Percentiles rank a stretch among this genome's conserved stretches.
Conservation (phyloP, 352 stramenopile genomes). For the Pythium angustatum region DNA sequence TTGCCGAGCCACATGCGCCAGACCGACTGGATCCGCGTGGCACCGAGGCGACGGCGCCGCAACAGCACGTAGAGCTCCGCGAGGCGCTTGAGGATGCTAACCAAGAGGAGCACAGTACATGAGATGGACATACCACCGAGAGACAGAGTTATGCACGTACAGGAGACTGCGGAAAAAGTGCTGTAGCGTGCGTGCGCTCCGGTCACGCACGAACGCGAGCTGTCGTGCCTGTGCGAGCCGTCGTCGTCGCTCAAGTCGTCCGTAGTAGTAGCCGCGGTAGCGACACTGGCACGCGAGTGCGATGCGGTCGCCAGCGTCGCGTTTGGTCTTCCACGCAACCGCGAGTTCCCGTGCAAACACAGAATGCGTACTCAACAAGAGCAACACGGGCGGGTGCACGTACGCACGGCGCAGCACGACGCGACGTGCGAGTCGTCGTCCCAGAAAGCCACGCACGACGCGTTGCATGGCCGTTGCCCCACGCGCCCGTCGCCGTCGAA, state of each 20-base stretch:
- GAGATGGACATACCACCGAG: not conserved
- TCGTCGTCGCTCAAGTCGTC: conserved; percentile 46
- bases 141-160: conserved; percentile 36
- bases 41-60: conserved; percentile 37
- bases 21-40: conserved; percentile 61
- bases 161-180: conserved; percentile 79
- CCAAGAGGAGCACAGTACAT: not conserved
- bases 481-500: conserved; percentile 38
- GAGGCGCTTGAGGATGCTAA: conserved; percentile 59
- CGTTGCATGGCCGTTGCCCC: conserved; percentile 54
- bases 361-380: conserved; percentile 44
- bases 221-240: conserved; percentile 36
- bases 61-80: conserved; percentile 43
- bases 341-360: conserved; percentile 64
- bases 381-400: conserved; percentile 36
- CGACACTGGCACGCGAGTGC: conserved; percentile 40
- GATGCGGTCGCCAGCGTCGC: conserved; percentile 44
- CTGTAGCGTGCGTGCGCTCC: conserved; percentile 48
- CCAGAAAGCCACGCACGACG: conserved; percentile 49
- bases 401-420: conserved; percentile 53
- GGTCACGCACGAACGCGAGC: conserved; percentile 40
- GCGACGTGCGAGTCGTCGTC: conserved; percentile 35
- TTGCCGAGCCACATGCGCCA: conserved; percentile 82
- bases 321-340: conserved; percentile 57
- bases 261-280: conserved; percentile 53